These are phyloP conservation scores for Hypoxylon lienhwacheense DNA, from an alignment of 495 filamentous ascomycete genomes.

Conservation along the genomic window DNA sequence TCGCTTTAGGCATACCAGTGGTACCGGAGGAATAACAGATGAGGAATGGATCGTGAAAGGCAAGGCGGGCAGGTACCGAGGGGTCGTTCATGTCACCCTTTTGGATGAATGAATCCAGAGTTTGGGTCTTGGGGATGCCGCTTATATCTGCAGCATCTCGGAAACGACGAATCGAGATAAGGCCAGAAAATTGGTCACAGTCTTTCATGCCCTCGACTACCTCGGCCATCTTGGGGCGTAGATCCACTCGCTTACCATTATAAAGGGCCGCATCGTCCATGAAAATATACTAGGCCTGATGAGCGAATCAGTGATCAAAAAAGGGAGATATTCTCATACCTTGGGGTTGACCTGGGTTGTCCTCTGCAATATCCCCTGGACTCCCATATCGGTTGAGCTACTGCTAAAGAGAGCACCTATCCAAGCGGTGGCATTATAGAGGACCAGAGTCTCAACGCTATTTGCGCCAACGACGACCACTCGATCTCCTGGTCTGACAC, in stretches of 20 bases:
- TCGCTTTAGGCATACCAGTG: conserved; percentile 74
- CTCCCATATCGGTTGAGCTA: conserved; percentile 77
- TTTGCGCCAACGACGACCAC: conserved; percentile 72
- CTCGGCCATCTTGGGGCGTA: conserved; percentile 70
- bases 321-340: conserved; percentile 23
- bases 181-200: conserved; percentile 61
- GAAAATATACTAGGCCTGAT: conserved; percentile 59
- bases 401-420: conserved; percentile 72
- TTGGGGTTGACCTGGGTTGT: conserved; percentile 70
- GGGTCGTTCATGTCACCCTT: conserved; percentile 42
- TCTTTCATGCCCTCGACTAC: conserved; percentile 62
- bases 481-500: conserved; percentile 69
- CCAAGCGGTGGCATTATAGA: conserved; percentile 65
- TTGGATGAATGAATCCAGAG: conserved; percentile 55
- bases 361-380: conserved; percentile 73
- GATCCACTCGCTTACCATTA: conserved; percentile 72
- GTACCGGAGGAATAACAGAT: conserved; percentile 74
- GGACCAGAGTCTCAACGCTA: conserved; percentile 67
- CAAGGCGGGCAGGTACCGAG: conserved; percentile 60
- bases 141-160: conserved; percentile 59
- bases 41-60: conserved; percentile 69
- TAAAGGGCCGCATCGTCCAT: conserved; percentile 78
- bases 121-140: conserved; percentile 55
- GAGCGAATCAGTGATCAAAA: background rate
- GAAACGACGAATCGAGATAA: conserved; percentile 70